These are phyloP conservation scores for Trichoderma koningiopsis DNA, from an alignment of 2,329 filamentous ascomycete genomes.

Conservation along the genomic window DNA sequence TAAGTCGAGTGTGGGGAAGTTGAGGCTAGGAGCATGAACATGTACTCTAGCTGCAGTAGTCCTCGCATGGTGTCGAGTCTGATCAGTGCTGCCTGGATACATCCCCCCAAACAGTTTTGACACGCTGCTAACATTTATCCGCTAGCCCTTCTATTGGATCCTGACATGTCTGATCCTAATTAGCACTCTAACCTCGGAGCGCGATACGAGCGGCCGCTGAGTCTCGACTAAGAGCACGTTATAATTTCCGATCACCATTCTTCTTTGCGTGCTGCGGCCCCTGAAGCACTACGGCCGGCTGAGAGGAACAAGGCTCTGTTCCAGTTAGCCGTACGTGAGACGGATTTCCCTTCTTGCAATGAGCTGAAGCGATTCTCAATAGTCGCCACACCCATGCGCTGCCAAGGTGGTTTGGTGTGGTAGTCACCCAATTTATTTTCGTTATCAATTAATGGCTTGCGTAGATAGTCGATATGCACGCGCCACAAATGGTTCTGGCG, in stretches of 20 bases:
- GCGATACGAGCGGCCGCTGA: neutral
- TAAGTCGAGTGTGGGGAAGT: neutral
- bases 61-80: neutral
- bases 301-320: neutral
- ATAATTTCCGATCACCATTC: constrained; percentile 8
- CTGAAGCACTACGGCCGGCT: neutral
- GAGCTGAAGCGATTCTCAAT: neutral
- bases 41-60: neutral
- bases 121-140: neutral
- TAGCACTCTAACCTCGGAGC: neutral
- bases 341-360: neutral
- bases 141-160: neutral
- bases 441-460: constrained; percentile 6
- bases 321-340: neutral
- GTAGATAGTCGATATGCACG: neutral
- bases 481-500: neutral
- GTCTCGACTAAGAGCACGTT: neutral
- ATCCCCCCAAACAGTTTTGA: neutral
- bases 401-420: neutral
- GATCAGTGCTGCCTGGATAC: neutral
- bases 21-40: neutral
- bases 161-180: neutral
- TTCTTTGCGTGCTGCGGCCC: neutral
- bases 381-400: constrained; percentile 3
- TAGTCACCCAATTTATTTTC: neutral